Evolutionary conservation across 192 early-diverging fungal genomes (phyloP).

Genomic region (Umbelopsis sp.): DNA sequence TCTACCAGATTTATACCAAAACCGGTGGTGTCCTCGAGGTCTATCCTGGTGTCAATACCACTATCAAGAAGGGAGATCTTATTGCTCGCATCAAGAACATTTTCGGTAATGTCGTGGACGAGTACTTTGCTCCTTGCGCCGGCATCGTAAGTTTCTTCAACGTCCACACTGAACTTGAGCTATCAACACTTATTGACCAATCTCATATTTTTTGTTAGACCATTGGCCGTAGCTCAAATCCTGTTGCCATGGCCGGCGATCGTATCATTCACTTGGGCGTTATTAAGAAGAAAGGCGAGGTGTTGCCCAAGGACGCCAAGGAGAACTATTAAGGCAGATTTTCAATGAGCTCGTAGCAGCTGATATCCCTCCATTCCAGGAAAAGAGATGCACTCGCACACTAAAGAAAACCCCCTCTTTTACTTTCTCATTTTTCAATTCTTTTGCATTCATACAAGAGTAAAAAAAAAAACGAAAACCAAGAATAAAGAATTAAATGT

Average conservation of each 20-base stretch:
- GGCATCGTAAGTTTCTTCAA: constrained; percentile 64
- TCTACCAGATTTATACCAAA: constrained; percentile 83
- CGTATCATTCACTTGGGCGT: constrained; percentile 88
- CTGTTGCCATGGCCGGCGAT: constrained; percentile 86
- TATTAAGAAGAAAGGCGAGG: constrained; percentile 40
- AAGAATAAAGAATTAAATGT: too few relatives aligned
- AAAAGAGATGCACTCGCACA: neutral
- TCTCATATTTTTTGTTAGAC: constrained; percentile 41
- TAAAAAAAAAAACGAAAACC: too few relatives aligned
- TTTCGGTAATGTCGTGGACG: constrained; percentile 85
- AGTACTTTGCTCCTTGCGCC: constrained; percentile 78
- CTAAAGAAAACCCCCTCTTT: too few relatives aligned
- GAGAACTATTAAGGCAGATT: constrained; percentile 31
- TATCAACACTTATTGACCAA: constrained; percentile 14
- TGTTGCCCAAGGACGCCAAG: constrained; percentile 39
- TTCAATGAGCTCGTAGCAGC: neutral
- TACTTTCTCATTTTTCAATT: too few relatives aligned
- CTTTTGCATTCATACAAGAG: too few relatives aligned
- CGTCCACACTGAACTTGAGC: too few relatives aligned
- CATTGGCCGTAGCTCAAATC: constrained; percentile 83
- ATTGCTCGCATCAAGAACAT: constrained; percentile 89
- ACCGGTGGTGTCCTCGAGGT: constrained; percentile 89
- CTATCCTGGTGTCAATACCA: constrained; percentile 79
- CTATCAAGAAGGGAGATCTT: constrained; percentile 78
- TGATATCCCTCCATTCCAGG: neutral